Evolutionary conservation across 2,329 filamentous ascomycete genomes (phyloP), one percentile per base, ranked within the genome.

Genomic region (Alternaria brassicae): DNA sequence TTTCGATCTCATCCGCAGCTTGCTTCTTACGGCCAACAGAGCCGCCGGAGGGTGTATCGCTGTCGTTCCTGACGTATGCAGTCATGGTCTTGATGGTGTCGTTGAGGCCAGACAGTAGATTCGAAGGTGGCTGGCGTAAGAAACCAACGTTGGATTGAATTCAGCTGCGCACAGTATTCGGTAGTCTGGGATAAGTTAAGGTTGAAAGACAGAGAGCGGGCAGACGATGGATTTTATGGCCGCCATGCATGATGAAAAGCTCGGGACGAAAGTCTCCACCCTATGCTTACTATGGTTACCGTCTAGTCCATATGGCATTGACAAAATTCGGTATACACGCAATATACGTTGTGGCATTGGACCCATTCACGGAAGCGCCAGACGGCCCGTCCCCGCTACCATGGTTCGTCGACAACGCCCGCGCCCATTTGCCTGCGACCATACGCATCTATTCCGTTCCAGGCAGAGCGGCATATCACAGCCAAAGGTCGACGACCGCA

Each of bases 51-150:
- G 42, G 61, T 3, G 51, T 15, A 21, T 63, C 58, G 48, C 58
- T 63, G 7, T 25, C 34, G 27, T 60, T 49, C 32, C 63, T 48
- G 6, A 34, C 23, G 15, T 41, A 21, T 15, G 50, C 21, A 15
- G 51, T 30, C 62, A 65, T 63, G 23, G 5, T 61, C n/a, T 42
- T n/a, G 34, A 28, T 48, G 12, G 6, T 47, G 3, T 53, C 32
- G 44, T n/a, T 36, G 17, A 54, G 17, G 5, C 15, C 40, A 30
- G 7, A n/a, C 19, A 37, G 8, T 17, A 5, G 12, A 25, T 9
- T 8, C 21, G 42, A 44, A n/a, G 8, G 17, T 10, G 4, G 15
- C 9, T 10, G 10, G 19, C 6, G 23, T 5, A 30, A 17, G 23
- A 15, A 21, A 23, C 17, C 15, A 13, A 25, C 23, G 41, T 21